Evolutionary conservation across 2,329 filamentous ascomycete species (phyloP).

Genomic region (Albifimbria verrucaria): DNA sequence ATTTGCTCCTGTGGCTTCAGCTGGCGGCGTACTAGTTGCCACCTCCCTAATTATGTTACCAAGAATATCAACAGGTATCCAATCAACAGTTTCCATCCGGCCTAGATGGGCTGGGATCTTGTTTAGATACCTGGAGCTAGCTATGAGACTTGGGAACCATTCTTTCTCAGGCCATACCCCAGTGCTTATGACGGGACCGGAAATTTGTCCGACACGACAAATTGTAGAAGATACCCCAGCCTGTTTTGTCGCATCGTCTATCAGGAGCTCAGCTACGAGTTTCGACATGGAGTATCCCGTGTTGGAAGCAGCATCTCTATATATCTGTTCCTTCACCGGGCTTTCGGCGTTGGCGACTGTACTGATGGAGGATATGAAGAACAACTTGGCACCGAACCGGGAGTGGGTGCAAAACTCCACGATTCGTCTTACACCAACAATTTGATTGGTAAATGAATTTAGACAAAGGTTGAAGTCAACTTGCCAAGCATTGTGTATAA

Average conservation of each 20-base stretch:
- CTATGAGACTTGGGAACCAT: constrained; percentile 51
- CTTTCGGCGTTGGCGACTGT: constrained; percentile 19
- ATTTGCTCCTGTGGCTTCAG: no score
- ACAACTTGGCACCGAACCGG: constrained; percentile 30
- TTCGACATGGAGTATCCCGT: constrained; percentile 44
- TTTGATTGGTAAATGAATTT: constrained; percentile 46
- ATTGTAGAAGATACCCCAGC: constrained; percentile 35
- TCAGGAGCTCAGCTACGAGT: constrained; percentile 36
- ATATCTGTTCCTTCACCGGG: constrained; percentile 34
- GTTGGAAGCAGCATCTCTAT: no score
- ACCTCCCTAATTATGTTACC: constrained; percentile 46
- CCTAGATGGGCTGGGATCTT: constrained; percentile 45
- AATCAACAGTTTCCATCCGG: constrained; percentile 42
- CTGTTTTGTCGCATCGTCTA: constrained; percentile 33
- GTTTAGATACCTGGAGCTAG: constrained; percentile 46
- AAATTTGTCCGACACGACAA: constrained; percentile 47
- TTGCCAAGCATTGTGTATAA: constrained; percentile 49
- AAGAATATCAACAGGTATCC: constrained; percentile 50
- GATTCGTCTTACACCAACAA: constrained; percentile 47
- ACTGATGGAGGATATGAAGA: constrained; percentile 42
- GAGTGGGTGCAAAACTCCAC: constrained; percentile 37
- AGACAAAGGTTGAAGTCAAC: constrained; percentile 52
- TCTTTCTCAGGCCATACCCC: constrained; percentile 56
- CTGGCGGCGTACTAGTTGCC: no score
- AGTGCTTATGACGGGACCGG: constrained; percentile 31